These are phyloP conservation scores for Fusarium verrucosum DNA, from an alignment of 2,329 filamentous ascomycete species.

Conservation along the genomic window DNA sequence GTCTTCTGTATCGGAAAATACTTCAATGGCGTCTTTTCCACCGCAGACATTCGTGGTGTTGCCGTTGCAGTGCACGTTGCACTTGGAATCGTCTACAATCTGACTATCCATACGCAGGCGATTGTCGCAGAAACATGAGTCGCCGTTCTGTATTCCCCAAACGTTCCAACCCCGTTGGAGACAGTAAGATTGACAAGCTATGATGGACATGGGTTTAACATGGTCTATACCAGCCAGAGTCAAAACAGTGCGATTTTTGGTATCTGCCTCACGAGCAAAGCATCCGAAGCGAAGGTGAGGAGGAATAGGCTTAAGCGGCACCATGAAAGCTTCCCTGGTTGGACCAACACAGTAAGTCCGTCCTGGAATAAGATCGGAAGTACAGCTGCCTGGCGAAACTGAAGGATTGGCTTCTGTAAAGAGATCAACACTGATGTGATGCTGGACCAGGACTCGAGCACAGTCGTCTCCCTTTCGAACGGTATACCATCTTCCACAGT, in stretches of 20 bases:
- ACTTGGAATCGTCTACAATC: not conserved
- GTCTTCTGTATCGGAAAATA: not conserved
- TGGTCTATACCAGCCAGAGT: rapidly evolving
- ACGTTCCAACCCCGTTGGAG: rapidly evolving
- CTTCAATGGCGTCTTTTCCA: not conserved
- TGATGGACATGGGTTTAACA: not conserved
- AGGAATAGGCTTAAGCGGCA: not conserved
- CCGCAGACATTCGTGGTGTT: not conserved
- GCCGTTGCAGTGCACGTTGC: not conserved
- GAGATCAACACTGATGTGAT: slow-evolving; percentile 1
- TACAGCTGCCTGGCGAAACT: not conserved
- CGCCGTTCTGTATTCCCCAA: not conserved
- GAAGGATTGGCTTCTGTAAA: not conserved
- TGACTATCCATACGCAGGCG: not conserved
- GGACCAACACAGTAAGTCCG: not conserved
- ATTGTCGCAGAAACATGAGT: not conserved
- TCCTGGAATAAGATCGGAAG: not conserved
- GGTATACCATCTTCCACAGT: not conserved
- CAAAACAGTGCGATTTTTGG: not conserved
- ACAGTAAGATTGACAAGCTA: not conserved
- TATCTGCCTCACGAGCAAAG: not conserved
- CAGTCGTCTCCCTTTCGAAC: not conserved
- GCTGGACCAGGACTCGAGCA: not conserved
- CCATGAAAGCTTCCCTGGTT: not conserved
- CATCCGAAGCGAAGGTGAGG: not conserved